Evolutionary conservation across 495 filamentous ascomycete genomes (phyloP).

Genomic region (Podospora pseudopauciseta): DNA sequence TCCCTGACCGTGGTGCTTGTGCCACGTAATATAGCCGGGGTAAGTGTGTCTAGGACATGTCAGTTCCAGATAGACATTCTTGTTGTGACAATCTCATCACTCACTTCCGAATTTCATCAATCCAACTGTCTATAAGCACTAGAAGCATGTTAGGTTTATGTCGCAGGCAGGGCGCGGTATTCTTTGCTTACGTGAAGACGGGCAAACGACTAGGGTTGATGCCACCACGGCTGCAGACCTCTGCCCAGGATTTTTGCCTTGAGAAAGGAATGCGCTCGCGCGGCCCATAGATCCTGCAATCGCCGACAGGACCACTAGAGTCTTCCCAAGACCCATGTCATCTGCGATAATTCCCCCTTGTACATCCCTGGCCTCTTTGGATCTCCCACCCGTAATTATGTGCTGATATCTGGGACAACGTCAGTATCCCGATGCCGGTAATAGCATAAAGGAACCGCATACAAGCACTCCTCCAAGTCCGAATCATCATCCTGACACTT

Average conservation of each 20-base stretch:
- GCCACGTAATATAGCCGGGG: neutral
- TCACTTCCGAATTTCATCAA: neutral
- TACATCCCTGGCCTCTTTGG: neutral
- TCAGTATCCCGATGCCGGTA: neutral
- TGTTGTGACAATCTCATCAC: neutral
- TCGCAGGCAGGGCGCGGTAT: neutral
- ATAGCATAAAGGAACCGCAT: neutral
- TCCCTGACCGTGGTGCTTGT: neutral
- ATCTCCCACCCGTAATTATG: neutral
- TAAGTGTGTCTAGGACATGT: neutral
- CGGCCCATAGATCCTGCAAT: neutral
- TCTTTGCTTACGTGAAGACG: neutral
- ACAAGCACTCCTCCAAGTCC: neutral
- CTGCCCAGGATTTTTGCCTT: no score
- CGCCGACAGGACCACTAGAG: neutral
- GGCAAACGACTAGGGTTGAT: neutral
- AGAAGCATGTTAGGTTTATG: neutral
- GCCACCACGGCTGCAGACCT: neutral
- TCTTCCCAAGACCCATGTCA: constrained; percentile 6
- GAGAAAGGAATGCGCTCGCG: neutral
- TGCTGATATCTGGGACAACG: neutral
- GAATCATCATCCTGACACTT: neutral
- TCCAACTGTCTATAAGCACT: neutral
- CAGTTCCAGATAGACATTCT: neutral
- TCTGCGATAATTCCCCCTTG: neutral